A percentile compares a stretch with the other conserved stretches of the same genome.
Evolutionary conservation across 2,329 filamentous ascomycete species (phyloP).

Genomic region (Ophiocordyceps camponoti-rufipedis): DNA sequence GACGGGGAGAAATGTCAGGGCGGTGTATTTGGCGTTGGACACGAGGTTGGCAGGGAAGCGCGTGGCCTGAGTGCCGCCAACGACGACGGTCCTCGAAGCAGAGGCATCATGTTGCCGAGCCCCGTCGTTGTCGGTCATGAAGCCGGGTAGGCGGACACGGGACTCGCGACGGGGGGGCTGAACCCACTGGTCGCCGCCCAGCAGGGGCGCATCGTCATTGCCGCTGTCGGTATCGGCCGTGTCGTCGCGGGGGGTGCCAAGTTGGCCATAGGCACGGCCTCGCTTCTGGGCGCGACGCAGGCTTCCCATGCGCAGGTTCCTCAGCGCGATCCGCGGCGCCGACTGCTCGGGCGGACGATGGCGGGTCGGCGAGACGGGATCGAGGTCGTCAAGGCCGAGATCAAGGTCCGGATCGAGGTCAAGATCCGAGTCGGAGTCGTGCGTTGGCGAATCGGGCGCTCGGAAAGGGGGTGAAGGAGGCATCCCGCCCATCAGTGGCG

Average conservation of each 20-base stretch:
- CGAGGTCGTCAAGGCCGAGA: constrained; percentile 62
- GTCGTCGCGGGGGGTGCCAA: constrained; percentile 35
- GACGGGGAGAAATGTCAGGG: constrained; percentile 80
- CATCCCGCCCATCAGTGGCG: constrained; percentile 25
- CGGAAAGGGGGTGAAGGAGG: constrained; percentile 33
- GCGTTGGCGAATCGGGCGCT: constrained; percentile 41
- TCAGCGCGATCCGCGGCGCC: constrained; percentile 47
- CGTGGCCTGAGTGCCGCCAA: constrained; percentile 54
- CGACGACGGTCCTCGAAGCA: constrained; percentile 54
- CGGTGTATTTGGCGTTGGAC: constrained; percentile 95
- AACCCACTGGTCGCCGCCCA: constrained; percentile 23
- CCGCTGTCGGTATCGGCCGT: constrained; percentile 46
- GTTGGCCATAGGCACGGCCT: constrained; percentile 38
- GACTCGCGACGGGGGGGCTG: constrained; percentile 10
- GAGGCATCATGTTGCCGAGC: constrained; percentile 43
- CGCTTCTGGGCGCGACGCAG: constrained; percentile 37
- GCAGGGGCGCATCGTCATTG: constrained; percentile 55
- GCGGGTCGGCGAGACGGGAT: constrained; percentile 31
- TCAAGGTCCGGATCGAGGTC: constrained; percentile 68
- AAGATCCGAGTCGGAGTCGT: constrained; percentile 54
- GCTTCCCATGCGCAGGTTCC: constrained; percentile 50
- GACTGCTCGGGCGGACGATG: constrained; percentile 21
- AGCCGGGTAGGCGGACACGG: constrained; percentile 44
- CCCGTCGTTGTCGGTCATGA: constrained; percentile 36
- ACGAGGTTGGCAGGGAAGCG: constrained; percentile 81